phyloP scores from a whole-genome alignment of 164 flowering plant genomes.

The Tinospora cordifolia region DNA sequence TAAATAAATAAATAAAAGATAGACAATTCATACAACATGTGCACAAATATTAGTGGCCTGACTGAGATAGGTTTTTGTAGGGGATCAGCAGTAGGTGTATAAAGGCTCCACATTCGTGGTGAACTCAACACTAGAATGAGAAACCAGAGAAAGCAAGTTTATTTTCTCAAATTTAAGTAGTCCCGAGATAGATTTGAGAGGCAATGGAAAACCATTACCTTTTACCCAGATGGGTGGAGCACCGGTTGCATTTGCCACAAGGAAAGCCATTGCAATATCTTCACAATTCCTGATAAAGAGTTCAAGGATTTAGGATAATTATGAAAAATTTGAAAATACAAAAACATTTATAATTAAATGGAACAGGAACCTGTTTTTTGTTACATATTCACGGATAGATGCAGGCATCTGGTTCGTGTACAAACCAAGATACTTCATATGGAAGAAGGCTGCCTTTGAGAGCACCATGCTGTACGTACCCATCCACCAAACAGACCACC shows the following conservation, averaged over 20 bases:
- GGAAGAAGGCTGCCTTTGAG: conserved; percentile 90
- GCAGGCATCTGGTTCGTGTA: conserved; percentile 84
- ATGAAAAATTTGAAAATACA: not conserved
- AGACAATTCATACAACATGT: no score
- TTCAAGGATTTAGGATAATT: conserved; percentile 8
- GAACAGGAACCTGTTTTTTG: conserved; percentile 55
- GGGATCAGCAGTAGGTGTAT: no score
- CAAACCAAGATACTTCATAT: conserved; percentile 67
- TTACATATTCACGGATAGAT: conserved; percentile 61
- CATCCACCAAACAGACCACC: conserved; percentile 99
- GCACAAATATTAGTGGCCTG: no score
- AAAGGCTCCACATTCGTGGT: no score
- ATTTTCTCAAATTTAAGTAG: no score
- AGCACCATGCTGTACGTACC: conserved; percentile 97
- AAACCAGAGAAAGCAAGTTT: no score
- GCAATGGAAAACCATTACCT: conserved; percentile 37
- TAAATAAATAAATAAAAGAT: no score
- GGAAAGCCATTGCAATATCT: conserved; percentile 96
- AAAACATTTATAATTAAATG: not conserved
- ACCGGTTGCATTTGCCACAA: conserved; percentile 82
- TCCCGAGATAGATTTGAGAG: no score
- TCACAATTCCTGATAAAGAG: conserved; percentile 71
- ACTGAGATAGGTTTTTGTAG: no score
- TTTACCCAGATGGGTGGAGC: conserved; percentile 94
- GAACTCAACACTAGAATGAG: no score